Evolutionary conservation across 1,139 yeast species (phyloP).

Genomic region (Kazachstania sp.): DNA sequence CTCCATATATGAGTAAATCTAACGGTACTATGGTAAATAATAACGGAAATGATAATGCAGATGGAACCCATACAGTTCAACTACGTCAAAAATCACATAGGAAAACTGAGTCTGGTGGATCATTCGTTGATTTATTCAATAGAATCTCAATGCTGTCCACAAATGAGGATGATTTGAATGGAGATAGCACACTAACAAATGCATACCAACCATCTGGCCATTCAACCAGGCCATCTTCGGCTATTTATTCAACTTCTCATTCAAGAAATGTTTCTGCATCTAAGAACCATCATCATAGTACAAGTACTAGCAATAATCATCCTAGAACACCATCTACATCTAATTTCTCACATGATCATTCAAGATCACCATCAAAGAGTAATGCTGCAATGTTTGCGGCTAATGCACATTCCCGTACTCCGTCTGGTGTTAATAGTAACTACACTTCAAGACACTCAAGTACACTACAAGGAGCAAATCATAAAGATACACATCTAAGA

Average conservation of each 20-base stretch:
- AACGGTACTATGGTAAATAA: not conserved
- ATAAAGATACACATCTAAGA: not conserved
- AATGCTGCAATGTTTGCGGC: not conserved
- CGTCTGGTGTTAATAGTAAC: not conserved
- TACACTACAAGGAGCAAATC: slow-evolving; percentile 2
- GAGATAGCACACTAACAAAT: not conserved
- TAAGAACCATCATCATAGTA: not conserved
- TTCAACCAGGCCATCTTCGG: slow-evolving; percentile 4
- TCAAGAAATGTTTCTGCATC: slow-evolving; percentile 1
- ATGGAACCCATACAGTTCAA: not conserved
- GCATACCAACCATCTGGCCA: not conserved
- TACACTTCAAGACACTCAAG: slow-evolving; percentile 3
- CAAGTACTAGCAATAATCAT: not conserved
- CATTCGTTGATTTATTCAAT: slow-evolving; percentile 29
- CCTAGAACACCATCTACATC: slow-evolving; percentile 1
- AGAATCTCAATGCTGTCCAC: slow-evolving; percentile 27
- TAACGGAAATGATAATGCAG: not conserved
- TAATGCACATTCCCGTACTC: not conserved
- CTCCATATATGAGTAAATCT: not conserved
- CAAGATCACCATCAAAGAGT: not conserved
- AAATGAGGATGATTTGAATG: slow-evolving; percentile 5
- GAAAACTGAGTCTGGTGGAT: slow-evolving; percentile 26
- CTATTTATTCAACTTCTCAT: slow-evolving; percentile 1
- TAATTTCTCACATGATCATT: not conserved
- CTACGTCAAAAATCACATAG: slow-evolving; percentile 13